These are phyloP conservation scores for Fragosphaeria purpurea DNA, from an alignment of 2,329 filamentous ascomycete genomes.

Conservation along the genomic window DNA sequence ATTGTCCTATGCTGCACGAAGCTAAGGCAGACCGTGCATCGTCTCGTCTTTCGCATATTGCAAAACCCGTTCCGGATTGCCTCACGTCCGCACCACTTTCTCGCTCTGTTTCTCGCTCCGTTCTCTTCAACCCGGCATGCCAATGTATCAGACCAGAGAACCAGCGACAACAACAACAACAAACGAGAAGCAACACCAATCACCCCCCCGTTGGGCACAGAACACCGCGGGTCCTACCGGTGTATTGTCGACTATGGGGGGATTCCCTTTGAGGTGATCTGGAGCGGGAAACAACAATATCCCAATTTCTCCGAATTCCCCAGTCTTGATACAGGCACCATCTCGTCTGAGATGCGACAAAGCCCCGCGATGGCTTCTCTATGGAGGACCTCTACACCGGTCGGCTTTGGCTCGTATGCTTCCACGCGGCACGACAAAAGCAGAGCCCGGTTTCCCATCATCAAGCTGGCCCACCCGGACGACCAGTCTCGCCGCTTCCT, in stretches of 20 bases:
- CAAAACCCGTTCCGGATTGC: slow-evolving; percentile 1
- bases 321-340: background rate
- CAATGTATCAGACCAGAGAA: background rate
- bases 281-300: slow-evolving; percentile 1
- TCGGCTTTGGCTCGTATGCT: slow-evolving; percentile 1
- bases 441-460: slow-evolving; percentile 2
- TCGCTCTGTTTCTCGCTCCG: background rate
- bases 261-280: slow-evolving; percentile 1
- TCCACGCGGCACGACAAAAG: slow-evolving; percentile 1
- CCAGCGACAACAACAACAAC: background rate
- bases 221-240: background rate
- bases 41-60: background rate
- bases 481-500: slow-evolving; percentile 3
- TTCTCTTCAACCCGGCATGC: background rate
- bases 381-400: slow-evolving; percentile 1
- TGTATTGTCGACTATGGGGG: slow-evolving; percentile 2
- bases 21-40: background rate
- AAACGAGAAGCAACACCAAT: slow-evolving; percentile 1
- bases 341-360: slow-evolving; percentile 1
- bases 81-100: background rate
- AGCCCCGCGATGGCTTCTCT: slow-evolving; percentile 2
- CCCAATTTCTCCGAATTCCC: background rate
- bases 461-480: slow-evolving; percentile 3
- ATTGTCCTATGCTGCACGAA: background rate
- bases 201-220: slow-evolving; percentile 2